These are phyloP conservation scores for Cordyceps tenuipes DNA, from an alignment of 2,329 filamentous ascomycete species.

Conservation along the genomic window DNA sequence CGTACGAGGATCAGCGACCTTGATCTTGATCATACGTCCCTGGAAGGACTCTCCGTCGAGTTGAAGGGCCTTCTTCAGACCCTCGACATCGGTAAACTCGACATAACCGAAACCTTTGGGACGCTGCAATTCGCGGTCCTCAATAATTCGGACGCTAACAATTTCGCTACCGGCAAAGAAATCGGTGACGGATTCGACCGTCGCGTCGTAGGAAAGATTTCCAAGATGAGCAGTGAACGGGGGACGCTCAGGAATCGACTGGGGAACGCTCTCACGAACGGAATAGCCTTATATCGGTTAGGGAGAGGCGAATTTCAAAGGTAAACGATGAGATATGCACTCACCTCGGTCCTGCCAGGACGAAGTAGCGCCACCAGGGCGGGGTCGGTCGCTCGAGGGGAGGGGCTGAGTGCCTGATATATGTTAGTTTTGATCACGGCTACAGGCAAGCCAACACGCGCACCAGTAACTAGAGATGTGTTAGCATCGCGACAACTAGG, in stretches of 20 bases:
- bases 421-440: neutral
- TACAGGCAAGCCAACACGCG: slow-evolving; percentile 12
- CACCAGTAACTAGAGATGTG: slow-evolving; percentile 28
- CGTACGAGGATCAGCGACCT: slow-evolving; percentile 96
- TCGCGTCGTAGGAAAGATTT: slow-evolving; percentile 93
- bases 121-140: slow-evolving; percentile 87
- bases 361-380: slow-evolving; percentile 26
- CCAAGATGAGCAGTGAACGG: slow-evolving; percentile 94
- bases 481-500: slow-evolving; percentile 19
- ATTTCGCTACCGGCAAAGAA: slow-evolving; percentile 83
- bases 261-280: slow-evolving; percentile 65
- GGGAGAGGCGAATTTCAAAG: neutral
- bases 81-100: slow-evolving; percentile 81
- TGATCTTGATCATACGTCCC: slow-evolving; percentile 83
- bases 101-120: slow-evolving; percentile 98
- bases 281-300: slow-evolving; percentile 42
- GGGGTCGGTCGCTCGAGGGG: slow-evolving; percentile 40
- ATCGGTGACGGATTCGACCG: slow-evolving; percentile 69
- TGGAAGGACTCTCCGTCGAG: slow-evolving; percentile 77
- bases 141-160: slow-evolving; percentile 88
- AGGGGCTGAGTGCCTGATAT: slow-evolving; percentile 47
- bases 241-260: slow-evolving; percentile 72
- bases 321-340: slow-evolving; percentile 9
- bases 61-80: slow-evolving; percentile 81
- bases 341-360: slow-evolving; percentile 38